A percentile compares a stretch with the other conserved stretches of the same genome.
phyloP scores from a whole-genome alignment of 257 asterid genomes.

The Solanum clarkiae region DNA sequence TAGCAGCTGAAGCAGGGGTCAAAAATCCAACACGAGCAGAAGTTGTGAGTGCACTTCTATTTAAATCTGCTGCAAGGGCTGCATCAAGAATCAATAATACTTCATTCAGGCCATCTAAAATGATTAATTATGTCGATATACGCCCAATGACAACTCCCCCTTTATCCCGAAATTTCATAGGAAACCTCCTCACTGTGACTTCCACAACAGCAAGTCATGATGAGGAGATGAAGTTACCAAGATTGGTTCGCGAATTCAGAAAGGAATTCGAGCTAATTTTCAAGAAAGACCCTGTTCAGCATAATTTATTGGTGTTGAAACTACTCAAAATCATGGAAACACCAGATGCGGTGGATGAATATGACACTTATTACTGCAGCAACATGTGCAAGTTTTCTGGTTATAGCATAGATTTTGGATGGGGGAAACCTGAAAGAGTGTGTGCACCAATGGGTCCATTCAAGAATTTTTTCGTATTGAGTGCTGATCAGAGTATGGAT shows the following conservation, averaged over 20 bases:
- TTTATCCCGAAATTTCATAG: not conserved
- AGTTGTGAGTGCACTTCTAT: not conserved
- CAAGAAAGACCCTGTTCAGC: not conserved
- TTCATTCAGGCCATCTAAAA: not conserved
- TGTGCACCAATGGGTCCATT: not conserved
- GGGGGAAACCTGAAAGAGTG: not conserved
- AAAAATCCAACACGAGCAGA: not conserved
- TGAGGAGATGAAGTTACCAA: not conserved
- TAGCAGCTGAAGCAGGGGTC: not conserved
- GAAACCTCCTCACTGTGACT: not conserved
- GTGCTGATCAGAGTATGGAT: not conserved
- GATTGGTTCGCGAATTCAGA: not conserved
- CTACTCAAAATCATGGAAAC: not conserved
- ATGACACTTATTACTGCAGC: not conserved
- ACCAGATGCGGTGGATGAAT: not conserved
- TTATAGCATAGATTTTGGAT: not conserved
- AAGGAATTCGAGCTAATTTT: not conserved
- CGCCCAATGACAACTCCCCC: not conserved
- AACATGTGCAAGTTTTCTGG: not conserved
- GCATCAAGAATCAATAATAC: not conserved
- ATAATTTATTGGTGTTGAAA: not conserved
- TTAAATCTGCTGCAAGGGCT: not conserved
- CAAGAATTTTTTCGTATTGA: not conserved
- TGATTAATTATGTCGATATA: not conserved
- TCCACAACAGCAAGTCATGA: not conserved